These are phyloP conservation scores for Mycena belliarum DNA, from an alignment of 768 basidiomycete genomes.

Conservation along the genomic window DNA sequence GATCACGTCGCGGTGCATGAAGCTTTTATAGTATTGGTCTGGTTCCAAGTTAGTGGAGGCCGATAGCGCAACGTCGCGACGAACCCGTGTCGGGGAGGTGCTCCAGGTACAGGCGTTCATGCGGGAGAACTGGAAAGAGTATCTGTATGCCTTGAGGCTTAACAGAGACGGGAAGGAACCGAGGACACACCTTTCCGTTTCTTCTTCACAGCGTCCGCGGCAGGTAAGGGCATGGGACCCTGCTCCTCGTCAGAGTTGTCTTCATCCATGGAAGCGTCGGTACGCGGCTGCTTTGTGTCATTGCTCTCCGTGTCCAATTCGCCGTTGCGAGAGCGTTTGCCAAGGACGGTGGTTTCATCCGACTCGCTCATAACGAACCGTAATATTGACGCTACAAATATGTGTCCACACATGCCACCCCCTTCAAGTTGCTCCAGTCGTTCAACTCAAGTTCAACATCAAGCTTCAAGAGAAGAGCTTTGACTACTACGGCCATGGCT, in stretches of 20 bases:
- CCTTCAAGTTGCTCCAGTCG: too few relatives aligned
- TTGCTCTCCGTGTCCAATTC: conserved; percentile 28
- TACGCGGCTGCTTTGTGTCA: conserved; percentile 10
- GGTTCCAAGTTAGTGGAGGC: background rate
- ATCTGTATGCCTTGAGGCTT: conserved; percentile 37
- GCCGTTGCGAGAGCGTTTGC: conserved; percentile 59
- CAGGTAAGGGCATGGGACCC: conserved; percentile 82
- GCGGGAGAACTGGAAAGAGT: conserved; percentile 72
- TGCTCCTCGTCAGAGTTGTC: conserved; percentile 75
- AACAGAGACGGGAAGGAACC: conserved; percentile 20
- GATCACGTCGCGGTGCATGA: conserved; percentile 95
- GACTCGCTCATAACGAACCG: conserved; percentile 39
- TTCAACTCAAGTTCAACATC: too few relatives aligned
- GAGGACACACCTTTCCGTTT: conserved; percentile 74
- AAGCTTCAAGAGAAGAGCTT: too few relatives aligned
- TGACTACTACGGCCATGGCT: too few relatives aligned
- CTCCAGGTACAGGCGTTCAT: conserved; percentile 90
- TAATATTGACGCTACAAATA: background rate
- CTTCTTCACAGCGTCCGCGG: conserved; percentile 55
- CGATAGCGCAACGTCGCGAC: background rate
- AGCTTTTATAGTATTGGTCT: conserved; percentile 95
- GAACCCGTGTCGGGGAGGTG: conserved; percentile 75
- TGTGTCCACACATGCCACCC: too few relatives aligned
- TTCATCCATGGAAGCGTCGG: conserved; percentile 36
- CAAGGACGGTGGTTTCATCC: conserved; percentile 57